Percentiles rank a stretch among this genome's conserved stretches.
Conservation (phyloP, 2,329 filamentous ascomycete species). For the Xylaria sp. region DNA sequence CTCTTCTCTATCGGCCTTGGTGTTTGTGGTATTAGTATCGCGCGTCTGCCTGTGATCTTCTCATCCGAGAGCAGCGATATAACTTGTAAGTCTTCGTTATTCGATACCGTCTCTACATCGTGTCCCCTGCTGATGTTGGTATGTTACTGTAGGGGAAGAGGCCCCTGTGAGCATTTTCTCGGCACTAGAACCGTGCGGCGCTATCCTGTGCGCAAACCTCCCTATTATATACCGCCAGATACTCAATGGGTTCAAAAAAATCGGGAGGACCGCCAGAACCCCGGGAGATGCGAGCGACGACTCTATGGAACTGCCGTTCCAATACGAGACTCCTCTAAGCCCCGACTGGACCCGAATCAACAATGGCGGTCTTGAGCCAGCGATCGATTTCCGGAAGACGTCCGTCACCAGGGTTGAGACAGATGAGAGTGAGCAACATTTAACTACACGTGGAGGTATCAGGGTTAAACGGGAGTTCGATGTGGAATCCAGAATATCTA, state of each 20-base stretch:
- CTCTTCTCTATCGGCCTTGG: constrained; percentile 46
- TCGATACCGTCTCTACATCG: background rate
- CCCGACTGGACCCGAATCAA: constrained; percentile 41
- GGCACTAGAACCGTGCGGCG: constrained; percentile 45
- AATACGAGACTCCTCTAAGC: constrained; percentile 17
- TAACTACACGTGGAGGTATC: constrained; percentile 9
- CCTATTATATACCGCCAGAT: constrained; percentile 42
- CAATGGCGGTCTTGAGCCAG: constrained; percentile 9
- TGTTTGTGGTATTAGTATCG: constrained; percentile 43
- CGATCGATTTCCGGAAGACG: constrained; percentile 3
- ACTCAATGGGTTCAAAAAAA: constrained; percentile 51
- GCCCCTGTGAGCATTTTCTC: constrained; percentile 46
- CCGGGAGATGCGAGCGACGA: constrained; percentile 22
- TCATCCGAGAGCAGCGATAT: constrained; percentile 41
- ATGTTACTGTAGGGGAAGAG: constrained; percentile 37
- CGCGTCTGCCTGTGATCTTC: constrained; percentile 43
- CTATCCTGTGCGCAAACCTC: constrained; percentile 46
- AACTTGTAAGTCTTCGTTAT: constrained; percentile 41
- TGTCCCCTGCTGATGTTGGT: constrained; percentile 1
- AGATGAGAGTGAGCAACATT: constrained; percentile 13
- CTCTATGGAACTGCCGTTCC: constrained; percentile 15
- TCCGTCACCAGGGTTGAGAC: background rate
- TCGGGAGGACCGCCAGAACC: constrained; percentile 29
- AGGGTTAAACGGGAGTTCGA: constrained; percentile 28
- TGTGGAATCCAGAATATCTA: constrained; percentile 18